phyloP scores from a whole-genome alignment of 2,329 filamentous ascomycete species.

The Thielaviopsis euricoi region DNA sequence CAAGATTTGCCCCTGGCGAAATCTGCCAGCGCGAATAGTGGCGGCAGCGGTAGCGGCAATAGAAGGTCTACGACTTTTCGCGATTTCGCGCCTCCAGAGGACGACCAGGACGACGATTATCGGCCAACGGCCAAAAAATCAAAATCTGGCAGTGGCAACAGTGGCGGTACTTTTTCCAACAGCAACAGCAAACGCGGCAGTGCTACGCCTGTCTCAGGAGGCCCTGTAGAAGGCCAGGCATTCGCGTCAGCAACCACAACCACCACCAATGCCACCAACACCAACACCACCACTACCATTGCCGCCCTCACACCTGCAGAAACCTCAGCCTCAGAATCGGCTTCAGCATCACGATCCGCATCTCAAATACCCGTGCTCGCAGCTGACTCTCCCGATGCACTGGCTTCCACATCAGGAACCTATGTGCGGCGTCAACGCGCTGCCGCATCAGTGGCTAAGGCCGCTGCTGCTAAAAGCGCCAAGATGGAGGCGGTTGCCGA shows the following conservation, averaged over 20 bases:
- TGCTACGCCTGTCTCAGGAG: too few relatives aligned
- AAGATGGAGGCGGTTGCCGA: constrained; percentile 8
- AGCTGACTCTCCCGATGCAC: neutral
- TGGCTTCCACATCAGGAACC: neutral
- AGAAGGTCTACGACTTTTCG: neutral
- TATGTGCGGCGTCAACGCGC: constrained; percentile 3
- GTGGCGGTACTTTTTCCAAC: constrained; percentile 15
- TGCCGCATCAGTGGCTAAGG: constrained; percentile 11
- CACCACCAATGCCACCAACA: too few relatives aligned
- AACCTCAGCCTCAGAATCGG: too few relatives aligned
- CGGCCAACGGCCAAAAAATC: constrained; percentile 6
- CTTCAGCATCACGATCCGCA: too few relatives aligned
- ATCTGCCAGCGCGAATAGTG: neutral
- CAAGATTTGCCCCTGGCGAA: neutral
- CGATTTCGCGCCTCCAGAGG: neutral
- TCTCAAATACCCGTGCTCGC: too few relatives aligned
- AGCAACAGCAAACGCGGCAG: constrained; percentile 13
- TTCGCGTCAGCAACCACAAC: too few relatives aligned
- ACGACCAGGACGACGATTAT: constrained; percentile 8
- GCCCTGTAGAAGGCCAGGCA: too few relatives aligned
- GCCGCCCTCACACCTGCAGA: too few relatives aligned
- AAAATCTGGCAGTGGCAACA: constrained; percentile 6
- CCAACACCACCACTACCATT: too few relatives aligned
- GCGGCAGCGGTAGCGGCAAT: too few relatives aligned
- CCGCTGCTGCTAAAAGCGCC: constrained; percentile 5